Evolutionary conservation across 208 protist genomes (phyloP).

Genomic region (Jaenimonas drosophilae): DNA sequence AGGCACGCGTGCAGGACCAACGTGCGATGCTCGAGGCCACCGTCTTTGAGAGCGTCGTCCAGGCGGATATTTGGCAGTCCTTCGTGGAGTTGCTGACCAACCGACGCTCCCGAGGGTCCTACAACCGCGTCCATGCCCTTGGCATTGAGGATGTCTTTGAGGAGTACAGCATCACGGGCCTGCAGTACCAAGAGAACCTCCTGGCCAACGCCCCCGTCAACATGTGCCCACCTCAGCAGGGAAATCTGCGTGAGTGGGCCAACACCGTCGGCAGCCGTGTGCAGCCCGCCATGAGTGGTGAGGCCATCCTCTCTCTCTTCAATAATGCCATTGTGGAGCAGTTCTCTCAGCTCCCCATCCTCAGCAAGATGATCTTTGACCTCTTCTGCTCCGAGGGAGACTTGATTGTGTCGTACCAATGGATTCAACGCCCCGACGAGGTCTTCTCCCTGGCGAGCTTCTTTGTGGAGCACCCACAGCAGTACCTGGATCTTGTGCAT

Average conservation of each 20-base stretch:
- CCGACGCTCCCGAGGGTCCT: constrained; percentile 14
- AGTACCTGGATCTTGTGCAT: constrained; percentile 65
- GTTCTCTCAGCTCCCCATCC: constrained; percentile 61
- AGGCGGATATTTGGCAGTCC: constrained; percentile 70
- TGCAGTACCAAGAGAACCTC: constrained; percentile 77
- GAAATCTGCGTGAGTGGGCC: constrained; percentile 47
- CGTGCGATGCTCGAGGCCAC: constrained; percentile 30
- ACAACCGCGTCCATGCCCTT: constrained; percentile 31
- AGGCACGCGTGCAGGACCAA: constrained; percentile 56
- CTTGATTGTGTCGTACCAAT: constrained; percentile 63
- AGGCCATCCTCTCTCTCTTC: constrained; percentile 48
- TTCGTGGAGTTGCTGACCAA: constrained; percentile 40
- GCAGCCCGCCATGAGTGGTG: constrained; percentile 11
- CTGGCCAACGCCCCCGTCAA: constrained; percentile 26
- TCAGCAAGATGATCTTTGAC: constrained; percentile 52
- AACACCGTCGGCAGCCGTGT: constrained; percentile 21
- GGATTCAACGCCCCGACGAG: constrained; percentile 28
- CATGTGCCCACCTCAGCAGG: constrained; percentile 35
- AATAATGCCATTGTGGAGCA: constrained; percentile 71
- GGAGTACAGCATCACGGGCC: constrained; percentile 66
- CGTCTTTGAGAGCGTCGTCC: constrained; percentile 61
- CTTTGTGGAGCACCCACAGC: constrained; percentile 56
- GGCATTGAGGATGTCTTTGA: constrained; percentile 71
- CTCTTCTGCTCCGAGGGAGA: constrained; percentile 72
- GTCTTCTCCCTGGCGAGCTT: constrained; percentile 60